A percentile compares a stretch with the other conserved stretches of the same genome.
Evolutionary conservation across 805 yeast genomes (phyloP).

Genomic region (Metschnikowia chrysomelidarum): DNA sequence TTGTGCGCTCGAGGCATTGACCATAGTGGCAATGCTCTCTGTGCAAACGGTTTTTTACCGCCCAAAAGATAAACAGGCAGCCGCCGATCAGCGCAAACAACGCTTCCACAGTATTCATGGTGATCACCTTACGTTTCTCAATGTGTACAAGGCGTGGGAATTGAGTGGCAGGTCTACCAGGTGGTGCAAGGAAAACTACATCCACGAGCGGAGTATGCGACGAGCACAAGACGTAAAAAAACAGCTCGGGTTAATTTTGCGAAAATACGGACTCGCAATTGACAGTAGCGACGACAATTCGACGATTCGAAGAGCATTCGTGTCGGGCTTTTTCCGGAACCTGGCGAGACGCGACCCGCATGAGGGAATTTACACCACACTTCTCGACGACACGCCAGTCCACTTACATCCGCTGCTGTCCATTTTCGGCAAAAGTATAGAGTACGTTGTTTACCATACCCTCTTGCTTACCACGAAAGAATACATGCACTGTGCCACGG

Average conservation of each 20-base stretch:
- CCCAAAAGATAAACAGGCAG: slow-evolving; percentile 72
- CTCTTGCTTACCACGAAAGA: slow-evolving; percentile 80
- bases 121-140: slow-evolving; percentile 80
- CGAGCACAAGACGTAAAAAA: slow-evolving; percentile 78
- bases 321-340: slow-evolving; percentile 68
- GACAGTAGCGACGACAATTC: slow-evolving; percentile 56
- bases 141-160: slow-evolving; percentile 78
- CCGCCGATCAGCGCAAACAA: slow-evolving; percentile 75
- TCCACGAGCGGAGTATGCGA: slow-evolving; percentile 74
- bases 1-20: slow-evolving; percentile 78
- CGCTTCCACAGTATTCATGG: slow-evolving; percentile 74
- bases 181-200: slow-evolving; percentile 80
- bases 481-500: slow-evolving; percentile 86
- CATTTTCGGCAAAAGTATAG: slow-evolving; percentile 60
- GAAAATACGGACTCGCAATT: slow-evolving; percentile 43
- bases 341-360: slow-evolving; percentile 60
- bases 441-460: slow-evolving; percentile 79
- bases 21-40: slow-evolving; percentile 86
- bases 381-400: slow-evolving; percentile 70
- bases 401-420: slow-evolving; percentile 86
- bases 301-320: slow-evolving; percentile 55
- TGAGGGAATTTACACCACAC: slow-evolving; percentile 54
- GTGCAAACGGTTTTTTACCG: slow-evolving; percentile 80
- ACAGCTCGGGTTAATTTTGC: slow-evolving; percentile 63
- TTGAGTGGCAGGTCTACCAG: slow-evolving; percentile 48